phyloP scores from a whole-genome alignment of 257 asterid genomes.

The Nicotiana attenuata region DNA sequence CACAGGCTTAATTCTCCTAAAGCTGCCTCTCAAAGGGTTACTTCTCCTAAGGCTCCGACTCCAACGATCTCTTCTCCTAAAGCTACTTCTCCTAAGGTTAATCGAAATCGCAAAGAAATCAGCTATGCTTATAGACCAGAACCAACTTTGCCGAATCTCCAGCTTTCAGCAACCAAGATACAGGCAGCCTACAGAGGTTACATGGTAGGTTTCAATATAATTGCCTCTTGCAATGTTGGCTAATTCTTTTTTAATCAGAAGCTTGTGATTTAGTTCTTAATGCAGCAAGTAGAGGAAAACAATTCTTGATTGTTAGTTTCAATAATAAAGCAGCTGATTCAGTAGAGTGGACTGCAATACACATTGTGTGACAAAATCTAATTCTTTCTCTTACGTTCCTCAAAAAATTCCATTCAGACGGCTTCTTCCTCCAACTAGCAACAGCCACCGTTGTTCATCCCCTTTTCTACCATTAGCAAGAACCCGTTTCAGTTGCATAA shows the following conservation, averaged over 20 bases:
- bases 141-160: conserved; percentile 50
- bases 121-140: conserved; percentile 54
- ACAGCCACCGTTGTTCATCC: background rate
- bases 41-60: conserved; percentile 22
- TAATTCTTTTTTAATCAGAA: background rate
- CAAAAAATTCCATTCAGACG: background rate
- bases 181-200: conserved; percentile 90
- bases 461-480: background rate
- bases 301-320: background rate
- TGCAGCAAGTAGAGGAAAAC: background rate
- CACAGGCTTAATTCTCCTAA: conserved; percentile 31
- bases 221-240: background rate
- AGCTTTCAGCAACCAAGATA: conserved; percentile 61
- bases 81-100: conserved; percentile 19
- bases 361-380: background rate
- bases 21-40: conserved; percentile 19
- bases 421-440: background rate
- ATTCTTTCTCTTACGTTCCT: background rate
- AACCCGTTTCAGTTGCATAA: background rate
- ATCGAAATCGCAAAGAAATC: conserved; percentile 39
- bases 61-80: conserved; percentile 21
- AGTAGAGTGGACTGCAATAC: background rate
- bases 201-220: conserved; percentile 44
- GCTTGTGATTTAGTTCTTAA: background rate
- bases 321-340: background rate